These are phyloP conservation scores for Scedosporium aurantiacum DNA, from an alignment of 2,329 filamentous ascomycete species.

Conservation along the genomic window DNA sequence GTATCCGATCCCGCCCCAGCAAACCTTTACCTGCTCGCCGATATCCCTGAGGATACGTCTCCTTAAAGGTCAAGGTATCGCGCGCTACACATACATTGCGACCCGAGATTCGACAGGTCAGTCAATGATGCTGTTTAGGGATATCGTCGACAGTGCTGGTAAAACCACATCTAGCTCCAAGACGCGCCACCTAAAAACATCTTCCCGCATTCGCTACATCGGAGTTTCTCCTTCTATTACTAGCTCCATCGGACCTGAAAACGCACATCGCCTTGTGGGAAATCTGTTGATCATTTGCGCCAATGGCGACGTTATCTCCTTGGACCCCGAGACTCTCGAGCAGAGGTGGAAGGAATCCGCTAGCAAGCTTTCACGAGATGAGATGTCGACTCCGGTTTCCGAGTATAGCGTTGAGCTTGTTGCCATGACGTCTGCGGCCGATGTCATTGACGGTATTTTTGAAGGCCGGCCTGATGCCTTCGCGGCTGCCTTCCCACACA, in stretches of 20 bases:
- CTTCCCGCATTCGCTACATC: constrained; percentile 7
- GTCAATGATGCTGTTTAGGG: constrained; percentile 49
- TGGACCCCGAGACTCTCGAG: constrained; percentile 44
- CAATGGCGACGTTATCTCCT: constrained; percentile 49
- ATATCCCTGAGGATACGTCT: constrained; percentile 45
- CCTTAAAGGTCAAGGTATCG: constrained; percentile 33
- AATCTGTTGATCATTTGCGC: constrained; percentile 44
- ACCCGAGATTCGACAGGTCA: constrained; percentile 35
- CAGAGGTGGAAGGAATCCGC: constrained; percentile 36
- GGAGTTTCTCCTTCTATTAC: not conserved
- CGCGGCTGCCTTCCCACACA: constrained; percentile 8
- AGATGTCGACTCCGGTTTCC: constrained; percentile 20
- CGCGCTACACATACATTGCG: constrained; percentile 51
- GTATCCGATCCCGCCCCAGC: constrained; percentile 55
- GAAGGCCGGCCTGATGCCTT: constrained; percentile 37
- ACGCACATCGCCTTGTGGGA: constrained; percentile 6
- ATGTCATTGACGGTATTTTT: constrained; percentile 43
- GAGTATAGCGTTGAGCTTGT: constrained; percentile 38
- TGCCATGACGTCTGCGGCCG: constrained; percentile 31
- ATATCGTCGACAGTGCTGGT: constrained; percentile 38
- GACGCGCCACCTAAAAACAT: constrained; percentile 17
- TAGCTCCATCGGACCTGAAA: not conserved
- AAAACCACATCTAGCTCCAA: constrained; percentile 40
- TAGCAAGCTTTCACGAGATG: constrained; percentile 29
- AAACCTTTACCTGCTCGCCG: constrained; percentile 51